These are phyloP conservation scores for Boletus reticulatus DNA, from an alignment of 768 basidiomycete genomes.

Conservation along the genomic window DNA sequence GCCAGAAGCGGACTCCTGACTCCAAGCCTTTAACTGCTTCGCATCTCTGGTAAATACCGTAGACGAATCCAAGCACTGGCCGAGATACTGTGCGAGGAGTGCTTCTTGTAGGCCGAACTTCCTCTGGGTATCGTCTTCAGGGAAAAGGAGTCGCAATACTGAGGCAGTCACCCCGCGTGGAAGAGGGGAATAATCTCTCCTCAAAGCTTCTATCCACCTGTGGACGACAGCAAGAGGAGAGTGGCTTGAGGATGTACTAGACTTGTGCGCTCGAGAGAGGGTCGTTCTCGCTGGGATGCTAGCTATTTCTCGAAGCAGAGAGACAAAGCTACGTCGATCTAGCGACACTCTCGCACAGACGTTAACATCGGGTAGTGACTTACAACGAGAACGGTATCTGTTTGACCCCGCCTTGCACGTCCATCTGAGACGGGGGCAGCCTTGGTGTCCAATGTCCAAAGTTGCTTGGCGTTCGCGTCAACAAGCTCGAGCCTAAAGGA, in stretches of 20 bases:
- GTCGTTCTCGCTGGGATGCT: slow-evolving; percentile 22
- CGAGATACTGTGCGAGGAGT: slow-evolving; percentile 51
- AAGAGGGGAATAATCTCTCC: slow-evolving; percentile 43
- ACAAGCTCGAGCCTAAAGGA: too few species aligned
- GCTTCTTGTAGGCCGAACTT: slow-evolving; percentile 75
- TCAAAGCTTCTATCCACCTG: slow-evolving; percentile 46
- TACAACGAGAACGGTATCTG: slow-evolving; percentile 45
- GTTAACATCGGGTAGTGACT: slow-evolving; percentile 15
- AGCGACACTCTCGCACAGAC: background rate
- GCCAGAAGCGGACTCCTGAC: slow-evolving; percentile 45
- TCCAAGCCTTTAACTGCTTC: slow-evolving; percentile 38
- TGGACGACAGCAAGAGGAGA: slow-evolving; percentile 42
- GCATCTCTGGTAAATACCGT: slow-evolving; percentile 23
- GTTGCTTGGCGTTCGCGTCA: too few species aligned
- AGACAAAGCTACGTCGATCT: slow-evolving; percentile 41
- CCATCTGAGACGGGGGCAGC: slow-evolving; percentile 1
- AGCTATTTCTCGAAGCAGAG: slow-evolving; percentile 47
- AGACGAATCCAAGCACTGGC: slow-evolving; percentile 45
- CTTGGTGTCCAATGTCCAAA: too few species aligned
- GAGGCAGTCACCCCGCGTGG: slow-evolving; percentile 53
- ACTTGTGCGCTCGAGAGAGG: slow-evolving; percentile 12
- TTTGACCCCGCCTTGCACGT: slow-evolving; percentile 9
- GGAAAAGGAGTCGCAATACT: slow-evolving; percentile 78
- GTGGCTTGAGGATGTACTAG: slow-evolving; percentile 7
- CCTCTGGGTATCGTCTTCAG: slow-evolving; percentile 70